Conservation (phyloP, 306 rosid species). For the Vicia villosa region DNA sequence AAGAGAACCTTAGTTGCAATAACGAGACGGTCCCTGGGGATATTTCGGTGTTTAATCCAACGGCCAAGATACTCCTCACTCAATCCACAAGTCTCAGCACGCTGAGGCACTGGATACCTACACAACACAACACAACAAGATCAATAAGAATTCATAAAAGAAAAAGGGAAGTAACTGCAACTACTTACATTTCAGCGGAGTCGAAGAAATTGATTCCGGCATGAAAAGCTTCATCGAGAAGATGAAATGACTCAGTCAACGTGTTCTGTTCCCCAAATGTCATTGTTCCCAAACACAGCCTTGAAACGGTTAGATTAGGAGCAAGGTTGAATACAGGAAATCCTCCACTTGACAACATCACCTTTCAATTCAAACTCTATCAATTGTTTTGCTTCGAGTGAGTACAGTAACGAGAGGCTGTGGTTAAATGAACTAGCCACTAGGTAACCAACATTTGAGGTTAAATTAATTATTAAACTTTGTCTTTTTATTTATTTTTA, state of each 20-base stretch:
- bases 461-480: background rate
- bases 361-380: background rate
- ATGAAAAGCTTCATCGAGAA: conserved; percentile 66
- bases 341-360: background rate
- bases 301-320: conserved; percentile 65
- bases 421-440: background rate
- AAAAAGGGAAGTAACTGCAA: too few relatives aligned
- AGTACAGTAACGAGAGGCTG: background rate
- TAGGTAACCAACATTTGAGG: background rate
- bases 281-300: conserved; percentile 90
- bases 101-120: conserved; percentile 95
- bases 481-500: background rate
- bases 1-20: conserved; percentile 75
- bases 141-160: background rate
- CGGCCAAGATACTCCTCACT: conserved; percentile 88
- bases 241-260: conserved; percentile 57
- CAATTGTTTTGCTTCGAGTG: background rate
- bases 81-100: conserved; percentile 66
- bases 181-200: conserved; percentile 78
- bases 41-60: conserved; percentile 65
- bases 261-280: conserved; percentile 91
- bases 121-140: background rate
- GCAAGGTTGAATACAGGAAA: conserved; percentile 72
- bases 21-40: conserved; percentile 60
- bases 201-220: conserved; percentile 90